Base-by-base conservation (phyloP, 148 eudicot species). In the Rhododendron williamsianum region DNA sequence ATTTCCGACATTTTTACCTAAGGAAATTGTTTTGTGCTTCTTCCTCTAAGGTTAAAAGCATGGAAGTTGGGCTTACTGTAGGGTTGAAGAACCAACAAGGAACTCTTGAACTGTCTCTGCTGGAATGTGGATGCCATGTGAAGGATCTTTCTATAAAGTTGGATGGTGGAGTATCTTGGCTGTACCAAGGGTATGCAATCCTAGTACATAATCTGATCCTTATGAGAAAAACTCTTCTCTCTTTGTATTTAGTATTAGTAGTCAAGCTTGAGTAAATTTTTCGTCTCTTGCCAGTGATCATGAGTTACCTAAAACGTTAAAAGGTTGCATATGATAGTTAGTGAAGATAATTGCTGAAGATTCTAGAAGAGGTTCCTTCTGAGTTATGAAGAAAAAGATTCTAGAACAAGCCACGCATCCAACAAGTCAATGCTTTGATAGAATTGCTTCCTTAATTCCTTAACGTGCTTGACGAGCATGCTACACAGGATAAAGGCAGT, bases 101-200 rank as follows among this genome's bases (percentile, higher is more conserved):
- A 51, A 87, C 88, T 79, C 90, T 95, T 25, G 81, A 88, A 85
- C 85, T 96, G 83, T 90, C 96, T 78, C 89, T 93, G 80, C 77
- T 88, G 87, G 94, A 94, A 56, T 91, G 92, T 85, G 91, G 87
- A 83, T 96, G 99, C 84, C 86, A 92, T 77, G 93, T 95, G 46
- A 86, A 91, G 54, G 94, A 92, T 83, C 78, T 96, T n/a, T 88
- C 88, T 81, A 91, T 96, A 84, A 73, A 91, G 58, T 46, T 96
- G 90, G 90, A 95, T 48, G 99, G 98, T 49, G 99, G 99, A 90
- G 98, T 95, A 58, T 94, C 99, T 46, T 96, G 99, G 99, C 91
- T 96, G 52, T 96, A 96, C 90, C 98, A 96, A 87, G 99, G 96
- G 99, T 96, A 93, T 76, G 90, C 15, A 85, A 33, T 90, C 73